Conservation (phyloP, 768 basidiomycete species). For the Daedalea quercina region DNA sequence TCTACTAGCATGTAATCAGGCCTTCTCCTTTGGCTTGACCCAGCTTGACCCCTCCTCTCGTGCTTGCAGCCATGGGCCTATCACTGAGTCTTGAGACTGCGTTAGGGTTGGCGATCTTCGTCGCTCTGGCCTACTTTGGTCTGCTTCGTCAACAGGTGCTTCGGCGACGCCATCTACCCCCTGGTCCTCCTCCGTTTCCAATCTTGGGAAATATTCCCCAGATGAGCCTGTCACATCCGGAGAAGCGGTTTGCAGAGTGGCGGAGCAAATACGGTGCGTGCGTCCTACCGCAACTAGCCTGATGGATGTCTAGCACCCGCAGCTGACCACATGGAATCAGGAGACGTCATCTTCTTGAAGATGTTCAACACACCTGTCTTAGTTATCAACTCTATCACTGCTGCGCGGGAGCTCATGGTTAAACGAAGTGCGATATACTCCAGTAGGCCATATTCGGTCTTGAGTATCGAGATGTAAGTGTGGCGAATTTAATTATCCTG, state of each 20-base stretch:
- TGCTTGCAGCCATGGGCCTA: too few relatives aligned
- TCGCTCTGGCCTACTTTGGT: too few relatives aligned
- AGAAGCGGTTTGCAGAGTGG: background rate
- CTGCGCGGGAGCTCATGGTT: constrained; percentile 13
- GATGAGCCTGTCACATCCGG: background rate
- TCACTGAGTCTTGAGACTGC: too few relatives aligned
- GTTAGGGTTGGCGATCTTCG: too few relatives aligned
- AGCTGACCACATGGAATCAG: background rate
- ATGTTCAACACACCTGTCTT: background rate
- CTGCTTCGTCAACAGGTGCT: too few relatives aligned
- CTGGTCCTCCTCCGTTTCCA: too few relatives aligned
- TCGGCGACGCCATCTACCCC: too few relatives aligned
- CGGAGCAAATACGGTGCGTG: background rate
- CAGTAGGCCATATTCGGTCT: constrained; percentile 6
- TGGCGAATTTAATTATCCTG: background rate
- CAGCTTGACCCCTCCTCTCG: too few relatives aligned
- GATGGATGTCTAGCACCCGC: background rate
- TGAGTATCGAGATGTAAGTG: background rate
- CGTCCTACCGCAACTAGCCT: too few relatives aligned
- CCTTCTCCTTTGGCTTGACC: too few relatives aligned
- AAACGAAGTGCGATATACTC: constrained; percentile 23
- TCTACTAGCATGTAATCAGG: too few relatives aligned
- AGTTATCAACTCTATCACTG: background rate
- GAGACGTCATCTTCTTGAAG: background rate
- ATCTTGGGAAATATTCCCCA: too few relatives aligned